These are phyloP conservation scores for Hyphopichia pseudoburtonii DNA, from an alignment of 1,139 yeast genomes.

Conservation along the genomic window DNA sequence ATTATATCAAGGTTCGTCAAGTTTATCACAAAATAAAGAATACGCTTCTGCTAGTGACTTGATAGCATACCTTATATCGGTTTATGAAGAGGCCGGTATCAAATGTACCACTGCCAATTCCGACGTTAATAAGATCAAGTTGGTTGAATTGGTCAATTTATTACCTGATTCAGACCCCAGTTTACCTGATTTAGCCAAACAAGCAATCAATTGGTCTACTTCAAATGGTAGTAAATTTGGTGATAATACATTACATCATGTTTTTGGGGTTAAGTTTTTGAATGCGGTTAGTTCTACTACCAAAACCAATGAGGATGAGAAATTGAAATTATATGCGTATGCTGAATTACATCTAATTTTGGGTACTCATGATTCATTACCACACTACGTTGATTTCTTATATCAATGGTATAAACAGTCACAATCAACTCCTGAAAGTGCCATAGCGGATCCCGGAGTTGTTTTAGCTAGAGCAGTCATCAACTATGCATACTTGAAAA, in stretches of 20 bases:
- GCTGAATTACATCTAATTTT: conserved; percentile 61
- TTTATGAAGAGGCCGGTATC: conserved; percentile 53
- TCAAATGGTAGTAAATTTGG: conserved; percentile 57
- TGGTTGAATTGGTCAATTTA: conserved; percentile 31
- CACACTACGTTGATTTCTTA: conserved; percentile 52
- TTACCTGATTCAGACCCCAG: conserved; percentile 69
- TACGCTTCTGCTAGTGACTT: conserved; percentile 82
- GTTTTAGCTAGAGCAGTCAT: conserved; percentile 64
- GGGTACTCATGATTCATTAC: conserved; percentile 64
- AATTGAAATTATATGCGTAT: conserved; percentile 35
- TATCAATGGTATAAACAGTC: conserved; percentile 55
- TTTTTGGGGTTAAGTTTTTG: conserved; percentile 67
- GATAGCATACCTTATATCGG: conserved; percentile 68
- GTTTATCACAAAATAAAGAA: conserved; percentile 66
- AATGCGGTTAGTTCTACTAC: conserved; percentile 12
- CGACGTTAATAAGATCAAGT: conserved; percentile 35
- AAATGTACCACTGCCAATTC: conserved; percentile 30
- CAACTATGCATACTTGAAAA: conserved; percentile 66
- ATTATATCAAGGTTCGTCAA: conserved; percentile 66
- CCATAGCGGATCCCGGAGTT: conserved; percentile 43
- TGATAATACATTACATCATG: conserved; percentile 71
- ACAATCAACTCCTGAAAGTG: conserved; percentile 23
- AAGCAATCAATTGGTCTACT: conserved; percentile 65
- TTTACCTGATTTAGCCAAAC: conserved; percentile 63
- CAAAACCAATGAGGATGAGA: conserved; percentile 25